Conservation (phyloP, 1,284 basidiomycete genomes). For the Tausonia pullulans region DNA sequence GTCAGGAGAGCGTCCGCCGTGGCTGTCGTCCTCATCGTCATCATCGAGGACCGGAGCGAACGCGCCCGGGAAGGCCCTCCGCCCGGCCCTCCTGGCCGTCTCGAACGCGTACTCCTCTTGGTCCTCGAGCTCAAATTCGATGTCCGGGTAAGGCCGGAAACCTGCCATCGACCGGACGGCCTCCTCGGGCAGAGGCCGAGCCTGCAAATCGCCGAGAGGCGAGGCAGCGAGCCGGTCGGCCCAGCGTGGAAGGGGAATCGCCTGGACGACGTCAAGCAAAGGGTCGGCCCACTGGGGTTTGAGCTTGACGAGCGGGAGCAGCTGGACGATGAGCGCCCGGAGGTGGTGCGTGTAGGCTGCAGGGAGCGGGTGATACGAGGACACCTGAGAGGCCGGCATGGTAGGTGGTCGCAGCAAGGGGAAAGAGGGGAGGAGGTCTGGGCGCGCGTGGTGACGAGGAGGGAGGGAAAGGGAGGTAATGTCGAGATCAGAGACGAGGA, state of each 20-base stretch:
- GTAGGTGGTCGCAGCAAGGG: no score
- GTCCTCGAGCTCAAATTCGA: background rate
- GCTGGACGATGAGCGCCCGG: background rate
- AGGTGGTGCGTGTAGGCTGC: slow-evolving; percentile 4
- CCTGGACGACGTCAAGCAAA: background rate
- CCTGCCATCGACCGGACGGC: background rate
- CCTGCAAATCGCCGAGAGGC: no score
- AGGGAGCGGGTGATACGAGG: slow-evolving; percentile 1
- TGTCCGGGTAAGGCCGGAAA: background rate
- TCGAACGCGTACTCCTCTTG: background rate
- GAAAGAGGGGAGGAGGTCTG: no score
- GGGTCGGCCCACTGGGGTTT: background rate
- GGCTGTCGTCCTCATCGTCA: no score
- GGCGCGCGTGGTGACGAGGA: no score
- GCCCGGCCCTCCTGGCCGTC: background rate
- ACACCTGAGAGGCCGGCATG: slow-evolving; percentile 24
- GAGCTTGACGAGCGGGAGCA: background rate
- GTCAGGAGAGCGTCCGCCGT: no score
- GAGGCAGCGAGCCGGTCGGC: background rate
- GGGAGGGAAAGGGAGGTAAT: no score
- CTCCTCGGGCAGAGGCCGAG: background rate
- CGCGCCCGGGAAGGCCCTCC: background rate
- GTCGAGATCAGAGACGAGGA: no score
- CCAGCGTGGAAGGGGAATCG: background rate
- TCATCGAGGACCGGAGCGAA: no score